A percentile compares a stretch with the other conserved stretches of the same genome.
These are phyloP conservation scores for Comarum palustre DNA, from an alignment of 306 rosid species.

Conservation along the genomic window DNA sequence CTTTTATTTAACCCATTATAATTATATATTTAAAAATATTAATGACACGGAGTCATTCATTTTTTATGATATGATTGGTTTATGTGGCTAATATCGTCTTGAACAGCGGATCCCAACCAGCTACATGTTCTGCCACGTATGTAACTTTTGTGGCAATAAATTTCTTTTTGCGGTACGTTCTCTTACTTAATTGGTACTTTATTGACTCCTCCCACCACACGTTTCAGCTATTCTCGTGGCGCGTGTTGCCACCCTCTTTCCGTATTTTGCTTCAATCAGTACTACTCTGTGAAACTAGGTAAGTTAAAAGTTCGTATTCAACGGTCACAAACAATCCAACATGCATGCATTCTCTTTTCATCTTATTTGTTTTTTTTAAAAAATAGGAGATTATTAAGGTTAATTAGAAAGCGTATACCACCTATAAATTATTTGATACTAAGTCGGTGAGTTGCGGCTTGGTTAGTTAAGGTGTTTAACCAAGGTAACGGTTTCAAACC, in stretches of 20 bases:
- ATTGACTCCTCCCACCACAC: not conserved
- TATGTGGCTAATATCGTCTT: not conserved
- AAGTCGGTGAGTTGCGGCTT: too few relatives aligned
- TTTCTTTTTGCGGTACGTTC: not conserved
- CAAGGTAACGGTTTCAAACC: too few relatives aligned
- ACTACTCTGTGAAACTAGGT: not conserved
- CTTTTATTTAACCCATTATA: too few relatives aligned
- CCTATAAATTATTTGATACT: not conserved
- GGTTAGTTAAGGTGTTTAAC: too few relatives aligned
- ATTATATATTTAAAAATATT: too few relatives aligned
- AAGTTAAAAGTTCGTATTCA: not conserved
- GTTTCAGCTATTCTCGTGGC: not conserved
- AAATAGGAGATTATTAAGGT: not conserved
- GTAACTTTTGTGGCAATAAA: not conserved
- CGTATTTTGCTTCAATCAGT: not conserved
- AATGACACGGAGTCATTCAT: too few relatives aligned
- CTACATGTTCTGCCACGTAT: conserved; percentile 10
- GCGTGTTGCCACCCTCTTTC: not conserved
- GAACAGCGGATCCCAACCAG: not conserved
- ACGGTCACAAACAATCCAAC: not conserved
- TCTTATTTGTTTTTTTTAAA: too few relatives aligned
- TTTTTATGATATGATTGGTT: conserved; percentile 9
- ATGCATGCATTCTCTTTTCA: not conserved
- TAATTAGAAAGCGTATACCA: too few relatives aligned
- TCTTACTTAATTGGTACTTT: not conserved